Evolutionary conservation across 164 flowering plant genomes (phyloP).

Genomic region (Litsea cubeba): DNA sequence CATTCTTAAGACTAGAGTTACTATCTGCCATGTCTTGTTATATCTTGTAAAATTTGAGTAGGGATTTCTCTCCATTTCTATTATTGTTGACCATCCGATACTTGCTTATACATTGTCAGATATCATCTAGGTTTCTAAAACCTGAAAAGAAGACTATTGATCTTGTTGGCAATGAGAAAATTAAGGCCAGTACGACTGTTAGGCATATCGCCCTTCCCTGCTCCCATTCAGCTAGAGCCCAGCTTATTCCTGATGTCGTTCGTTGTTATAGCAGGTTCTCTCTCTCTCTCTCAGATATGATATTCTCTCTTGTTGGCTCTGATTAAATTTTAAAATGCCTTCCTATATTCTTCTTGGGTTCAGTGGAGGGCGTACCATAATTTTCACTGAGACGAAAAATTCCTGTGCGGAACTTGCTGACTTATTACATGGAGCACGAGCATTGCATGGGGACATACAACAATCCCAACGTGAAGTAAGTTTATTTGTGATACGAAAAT

Average conservation of each 20-base stretch:
- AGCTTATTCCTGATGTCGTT: conserved; percentile 84
- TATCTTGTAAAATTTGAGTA: background rate
- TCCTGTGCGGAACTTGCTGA: conserved; percentile 72
- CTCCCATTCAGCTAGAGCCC: conserved; percentile 61
- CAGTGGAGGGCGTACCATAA: conserved; percentile 86
- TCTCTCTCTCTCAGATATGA: conserved; percentile 1
- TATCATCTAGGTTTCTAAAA: conserved; percentile 69
- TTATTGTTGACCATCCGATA: background rate
- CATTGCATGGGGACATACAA: conserved; percentile 94
- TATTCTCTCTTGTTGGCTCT: background rate
- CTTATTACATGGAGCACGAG: conserved; percentile 68
- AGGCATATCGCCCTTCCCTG: conserved; percentile 87
- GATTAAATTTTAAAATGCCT: background rate
- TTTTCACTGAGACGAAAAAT: conserved; percentile 85
- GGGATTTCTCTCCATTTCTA: background rate
- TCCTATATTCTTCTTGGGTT: conserved; percentile 4
- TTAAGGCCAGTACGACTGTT: conserved; percentile 87
- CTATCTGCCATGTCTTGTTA: background rate
- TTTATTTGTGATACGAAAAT: background rate
- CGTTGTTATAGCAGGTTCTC: conserved; percentile 81
- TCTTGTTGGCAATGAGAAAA: conserved; percentile 90
- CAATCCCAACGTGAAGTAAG: conserved; percentile 79
- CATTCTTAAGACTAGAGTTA: background rate
- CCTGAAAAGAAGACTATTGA: conserved; percentile 72
- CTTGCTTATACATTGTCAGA: conserved; percentile 36